A percentile compares a stretch with the other conserved stretches of the same genome.
Evolutionary conservation across 2,329 filamentous ascomycete genomes (phyloP).

Genomic region (Beauveria australis): DNA sequence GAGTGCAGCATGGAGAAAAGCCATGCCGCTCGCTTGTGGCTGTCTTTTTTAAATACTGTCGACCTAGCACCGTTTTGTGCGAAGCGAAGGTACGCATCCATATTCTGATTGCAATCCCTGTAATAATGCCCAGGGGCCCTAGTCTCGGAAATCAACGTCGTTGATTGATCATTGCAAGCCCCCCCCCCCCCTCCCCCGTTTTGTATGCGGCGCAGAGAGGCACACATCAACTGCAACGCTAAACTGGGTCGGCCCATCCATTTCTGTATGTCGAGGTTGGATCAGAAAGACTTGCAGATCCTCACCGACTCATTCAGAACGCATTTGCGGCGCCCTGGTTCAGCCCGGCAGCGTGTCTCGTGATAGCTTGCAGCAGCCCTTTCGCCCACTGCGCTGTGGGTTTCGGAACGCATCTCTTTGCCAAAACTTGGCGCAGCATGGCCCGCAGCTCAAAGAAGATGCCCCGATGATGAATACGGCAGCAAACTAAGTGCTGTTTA

Average conservation of each 20-base stretch:
- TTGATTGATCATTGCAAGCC: background rate
- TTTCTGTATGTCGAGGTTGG: background rate
- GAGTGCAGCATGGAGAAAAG: background rate
- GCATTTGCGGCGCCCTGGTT: conserved; percentile 2
- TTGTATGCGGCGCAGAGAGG: background rate
- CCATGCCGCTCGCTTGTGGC: background rate
- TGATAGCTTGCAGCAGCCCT: conserved; percentile 7
- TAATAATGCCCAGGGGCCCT: background rate
- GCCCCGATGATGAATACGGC: background rate
- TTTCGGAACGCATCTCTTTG: conserved; percentile 4
- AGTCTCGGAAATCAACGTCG: background rate
- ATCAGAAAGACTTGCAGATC: conserved; percentile 5
- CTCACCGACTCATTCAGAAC: conserved; percentile 8
- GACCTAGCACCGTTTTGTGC: background rate
- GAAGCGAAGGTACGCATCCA: background rate
- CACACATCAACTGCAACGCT: background rate
- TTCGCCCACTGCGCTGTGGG: background rate
- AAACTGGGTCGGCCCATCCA: background rate
- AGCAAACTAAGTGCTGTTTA: background rate
- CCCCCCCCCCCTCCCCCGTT: background rate
- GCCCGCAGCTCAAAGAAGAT: background rate
- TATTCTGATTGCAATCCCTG: background rate
- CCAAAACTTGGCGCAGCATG: background rate
- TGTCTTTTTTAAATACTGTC: background rate
- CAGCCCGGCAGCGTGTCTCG: conserved; percentile 4